These are phyloP conservation scores for Rosellinia necatrix DNA, from an alignment of 2,329 filamentous ascomycete genomes.

Conservation along the genomic window DNA sequence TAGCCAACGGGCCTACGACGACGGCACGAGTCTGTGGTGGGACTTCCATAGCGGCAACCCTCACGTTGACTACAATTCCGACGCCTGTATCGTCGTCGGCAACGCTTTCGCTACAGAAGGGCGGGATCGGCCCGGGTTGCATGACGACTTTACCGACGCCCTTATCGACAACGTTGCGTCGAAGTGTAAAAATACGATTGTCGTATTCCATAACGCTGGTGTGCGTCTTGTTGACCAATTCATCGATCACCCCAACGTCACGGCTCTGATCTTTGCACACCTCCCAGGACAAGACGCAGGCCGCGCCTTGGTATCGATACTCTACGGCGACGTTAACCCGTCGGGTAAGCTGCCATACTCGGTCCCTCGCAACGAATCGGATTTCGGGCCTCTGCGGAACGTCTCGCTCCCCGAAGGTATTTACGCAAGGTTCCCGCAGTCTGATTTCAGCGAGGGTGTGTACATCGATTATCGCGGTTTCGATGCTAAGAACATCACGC, in stretches of 20 bases:
- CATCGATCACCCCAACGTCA: constrained; percentile 70
- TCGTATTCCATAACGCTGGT: constrained; percentile 67
- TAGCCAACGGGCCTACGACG: constrained; percentile 48
- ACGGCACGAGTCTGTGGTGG: constrained; percentile 52
- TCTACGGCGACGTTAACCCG: constrained; percentile 64
- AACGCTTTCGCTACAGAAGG: constrained; percentile 69
- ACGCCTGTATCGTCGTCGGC: constrained; percentile 64
- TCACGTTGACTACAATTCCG: constrained; percentile 45
- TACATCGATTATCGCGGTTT: constrained; percentile 71
- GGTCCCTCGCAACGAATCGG: constrained; percentile 51
- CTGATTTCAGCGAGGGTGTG: constrained; percentile 59
- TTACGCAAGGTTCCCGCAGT: constrained; percentile 39
- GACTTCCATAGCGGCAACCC: constrained; percentile 50
- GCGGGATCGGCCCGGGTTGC: constrained; percentile 57
- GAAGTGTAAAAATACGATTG: constrained; percentile 62
- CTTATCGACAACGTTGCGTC: constrained; percentile 55
- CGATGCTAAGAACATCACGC: constrained; percentile 58
- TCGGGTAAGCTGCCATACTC: constrained; percentile 57
- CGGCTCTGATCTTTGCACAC: constrained; percentile 66
- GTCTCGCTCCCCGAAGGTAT: constrained; percentile 50
- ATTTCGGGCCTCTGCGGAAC: constrained; percentile 49
- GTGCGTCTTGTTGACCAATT: constrained; percentile 62
- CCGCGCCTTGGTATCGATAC: constrained; percentile 72
- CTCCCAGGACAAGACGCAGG: constrained; percentile 62
- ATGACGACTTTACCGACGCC: constrained; percentile 62